phyloP scores from a whole-genome alignment of 139 green algal species.

The Chlamydomonas incerta region DNA sequence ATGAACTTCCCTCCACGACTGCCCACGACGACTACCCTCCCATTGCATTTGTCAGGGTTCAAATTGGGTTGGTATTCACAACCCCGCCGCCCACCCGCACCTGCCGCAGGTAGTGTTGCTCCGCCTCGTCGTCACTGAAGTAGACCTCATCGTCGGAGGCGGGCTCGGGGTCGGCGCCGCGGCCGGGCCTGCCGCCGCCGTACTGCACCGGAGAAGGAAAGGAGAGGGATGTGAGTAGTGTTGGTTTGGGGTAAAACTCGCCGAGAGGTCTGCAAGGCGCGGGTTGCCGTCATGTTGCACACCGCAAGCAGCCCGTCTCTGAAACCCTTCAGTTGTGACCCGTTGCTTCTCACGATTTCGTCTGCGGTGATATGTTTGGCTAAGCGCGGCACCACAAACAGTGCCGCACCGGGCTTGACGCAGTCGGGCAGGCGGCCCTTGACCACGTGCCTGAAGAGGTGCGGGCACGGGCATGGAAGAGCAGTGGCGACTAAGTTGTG shows the following conservation, averaged over 20 bases:
- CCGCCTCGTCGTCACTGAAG: slow-evolving; percentile 70
- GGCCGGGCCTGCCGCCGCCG: not conserved
- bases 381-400: slow-evolving; percentile 6
- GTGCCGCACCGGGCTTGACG: slow-evolving; percentile 36
- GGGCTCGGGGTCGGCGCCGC: slow-evolving; percentile 38
- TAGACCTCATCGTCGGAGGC: slow-evolving; percentile 59
- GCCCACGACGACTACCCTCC: too few relatives aligned
- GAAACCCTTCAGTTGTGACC: too few relatives aligned
- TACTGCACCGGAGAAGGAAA: not conserved
- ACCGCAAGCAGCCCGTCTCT: too few relatives aligned
- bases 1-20: too few relatives aligned
- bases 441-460: not conserved
- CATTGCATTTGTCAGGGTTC: too few relatives aligned
- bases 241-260: too few relatives aligned
- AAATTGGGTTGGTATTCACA: too few relatives aligned
- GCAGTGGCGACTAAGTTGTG: too few relatives aligned
- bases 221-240: too few relatives aligned
- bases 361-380: slow-evolving; percentile 24
- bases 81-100: not conserved
- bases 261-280: too few relatives aligned
- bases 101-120: slow-evolving; percentile 55
- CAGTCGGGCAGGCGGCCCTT: slow-evolving; percentile 8
- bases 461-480: too few relatives aligned
- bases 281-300: too few relatives aligned
- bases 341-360: slow-evolving; percentile 21